phyloP scores from a whole-genome alignment of 73 alveolate genomes.

The Tetrahymena thermophila region DNA sequence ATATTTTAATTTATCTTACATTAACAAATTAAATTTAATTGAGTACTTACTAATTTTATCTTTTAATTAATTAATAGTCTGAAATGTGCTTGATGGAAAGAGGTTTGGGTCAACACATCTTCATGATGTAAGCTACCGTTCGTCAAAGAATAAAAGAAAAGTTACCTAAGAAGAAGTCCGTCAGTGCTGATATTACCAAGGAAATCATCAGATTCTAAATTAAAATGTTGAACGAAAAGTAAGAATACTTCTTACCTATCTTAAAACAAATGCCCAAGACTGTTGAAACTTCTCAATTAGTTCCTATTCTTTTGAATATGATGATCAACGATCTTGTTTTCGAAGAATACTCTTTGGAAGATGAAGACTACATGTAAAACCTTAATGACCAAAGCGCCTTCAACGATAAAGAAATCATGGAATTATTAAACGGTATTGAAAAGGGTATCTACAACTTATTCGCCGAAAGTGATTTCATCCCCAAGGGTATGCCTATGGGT shows the following conservation, averaged over 20 bases:
- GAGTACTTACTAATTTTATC: not conserved
- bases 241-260: conserved; percentile 17
- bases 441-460: conserved; percentile 23
- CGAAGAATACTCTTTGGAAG: conserved; percentile 43
- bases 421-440: conserved; percentile 37
- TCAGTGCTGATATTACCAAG: conserved; percentile 19
- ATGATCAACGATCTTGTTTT: conserved; percentile 36
- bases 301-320: conserved; percentile 30
- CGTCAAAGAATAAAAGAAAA: conserved; percentile 46
- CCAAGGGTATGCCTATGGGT: conserved; percentile 1
- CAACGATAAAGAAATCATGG: conserved; percentile 34
- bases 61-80: conserved; percentile 1
- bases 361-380: conserved; percentile 36
- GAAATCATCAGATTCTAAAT: conserved; percentile 39
- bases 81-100: conserved; percentile 45
- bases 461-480: conserved; percentile 2
- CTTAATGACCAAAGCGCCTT: conserved; percentile 25
- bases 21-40: not conserved
- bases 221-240: conserved; percentile 25
- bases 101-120: conserved; percentile 45
- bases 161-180: conserved; percentile 32
- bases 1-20: not conserved
- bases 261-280: conserved; percentile 31
- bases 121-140: conserved; percentile 37
- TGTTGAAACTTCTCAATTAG: conserved; percentile 33